phyloP scores from a whole-genome alignment of 75 land plant species.

The Picea glauca region DNA sequence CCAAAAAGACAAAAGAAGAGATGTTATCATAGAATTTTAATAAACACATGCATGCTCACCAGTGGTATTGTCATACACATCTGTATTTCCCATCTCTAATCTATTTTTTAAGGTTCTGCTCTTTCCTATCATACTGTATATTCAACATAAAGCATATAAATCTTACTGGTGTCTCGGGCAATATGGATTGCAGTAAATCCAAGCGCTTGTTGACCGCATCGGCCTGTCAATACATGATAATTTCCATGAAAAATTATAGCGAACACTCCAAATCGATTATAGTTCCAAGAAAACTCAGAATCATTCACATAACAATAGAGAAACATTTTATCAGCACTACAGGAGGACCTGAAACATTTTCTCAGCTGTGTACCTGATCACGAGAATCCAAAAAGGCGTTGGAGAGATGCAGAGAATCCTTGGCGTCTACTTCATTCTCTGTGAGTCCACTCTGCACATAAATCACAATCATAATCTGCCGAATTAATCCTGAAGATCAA shows the following conservation, averaged over 20 bases:
- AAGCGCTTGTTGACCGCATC: constrained; percentile 9
- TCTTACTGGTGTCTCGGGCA: constrained; percentile 7
- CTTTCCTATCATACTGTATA: background rate
- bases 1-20: background rate
- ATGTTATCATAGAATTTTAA: no score
- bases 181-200: constrained; percentile 3
- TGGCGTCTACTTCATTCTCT: background rate
- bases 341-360: background rate
- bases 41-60: no score
- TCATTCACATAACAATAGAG: background rate
- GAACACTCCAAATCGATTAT: background rate
- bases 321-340: background rate
- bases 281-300: background rate
- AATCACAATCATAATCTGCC: background rate
- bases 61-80: background rate
- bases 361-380: background rate
- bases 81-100: background rate
- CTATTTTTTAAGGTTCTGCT: background rate
- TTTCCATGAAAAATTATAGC: background rate
- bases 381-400: background rate
- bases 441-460: constrained; percentile 7
- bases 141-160: background rate
- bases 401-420: background rate
- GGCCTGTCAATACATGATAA: background rate
- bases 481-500: no score